Percentiles rank a stretch among this genome's conserved stretches.
These are phyloP conservation scores for Moesziomyces sp. DNA, from an alignment of 1,284 basidiomycete genomes.

Conservation along the genomic window DNA sequence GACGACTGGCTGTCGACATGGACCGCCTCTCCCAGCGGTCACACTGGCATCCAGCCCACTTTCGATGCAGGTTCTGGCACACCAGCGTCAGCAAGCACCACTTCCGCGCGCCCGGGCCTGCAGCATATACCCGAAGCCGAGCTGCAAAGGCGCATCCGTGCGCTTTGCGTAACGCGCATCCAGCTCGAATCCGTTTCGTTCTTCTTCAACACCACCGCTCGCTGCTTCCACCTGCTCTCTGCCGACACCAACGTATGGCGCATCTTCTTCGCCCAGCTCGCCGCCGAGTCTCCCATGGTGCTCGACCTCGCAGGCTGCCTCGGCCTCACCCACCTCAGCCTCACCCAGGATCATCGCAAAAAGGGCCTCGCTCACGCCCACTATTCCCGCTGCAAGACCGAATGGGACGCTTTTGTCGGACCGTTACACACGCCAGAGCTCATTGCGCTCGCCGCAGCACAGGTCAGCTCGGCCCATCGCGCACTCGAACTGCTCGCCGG, in stretches of 20 bases:
- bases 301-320: slow-evolving; percentile 18
- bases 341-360: slow-evolving; percentile 7
- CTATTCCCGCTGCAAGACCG: slow-evolving; percentile 14
- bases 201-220: slow-evolving; percentile 38
- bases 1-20: slow-evolving; percentile 16
- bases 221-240: slow-evolving; percentile 30
- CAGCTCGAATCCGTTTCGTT: slow-evolving; percentile 25
- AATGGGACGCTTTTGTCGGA: slow-evolving; percentile 13
- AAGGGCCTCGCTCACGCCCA: slow-evolving; percentile 20
- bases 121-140: slow-evolving; percentile 11
- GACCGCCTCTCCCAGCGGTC: slow-evolving; percentile 5
- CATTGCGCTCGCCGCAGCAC: background rate
- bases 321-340: slow-evolving; percentile 26
- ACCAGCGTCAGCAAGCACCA: background rate
- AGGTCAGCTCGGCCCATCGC: slow-evolving; percentile 6
- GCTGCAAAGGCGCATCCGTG: slow-evolving; percentile 15
- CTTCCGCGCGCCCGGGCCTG: slow-evolving; percentile 4
- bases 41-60: background rate
- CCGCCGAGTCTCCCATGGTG: slow-evolving; percentile 14
- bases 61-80: background rate
- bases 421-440: slow-evolving; percentile 1
- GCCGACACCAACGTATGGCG: slow-evolving; percentile 29
- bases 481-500: slow-evolving; percentile 22
- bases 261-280: slow-evolving; percentile 26
- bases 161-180: slow-evolving; percentile 14